These are phyloP conservation scores for Cystobasidium onofrii DNA, from an alignment of 768 basidiomycete species.

Conservation along the genomic window DNA sequence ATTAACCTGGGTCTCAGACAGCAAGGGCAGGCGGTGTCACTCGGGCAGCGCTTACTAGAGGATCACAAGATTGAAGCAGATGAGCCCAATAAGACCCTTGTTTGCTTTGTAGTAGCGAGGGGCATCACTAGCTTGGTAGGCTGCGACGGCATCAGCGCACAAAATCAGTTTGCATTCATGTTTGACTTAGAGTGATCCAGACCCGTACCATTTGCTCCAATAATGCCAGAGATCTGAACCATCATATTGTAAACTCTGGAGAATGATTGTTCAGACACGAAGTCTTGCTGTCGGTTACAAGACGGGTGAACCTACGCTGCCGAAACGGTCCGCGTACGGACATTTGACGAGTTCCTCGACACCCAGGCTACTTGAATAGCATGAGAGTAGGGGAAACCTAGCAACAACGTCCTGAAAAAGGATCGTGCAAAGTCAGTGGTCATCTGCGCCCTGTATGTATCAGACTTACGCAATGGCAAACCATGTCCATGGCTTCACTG, in stretches of 20 bases:
- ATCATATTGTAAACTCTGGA: constrained; percentile 44
- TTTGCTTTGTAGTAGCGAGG: constrained; percentile 44
- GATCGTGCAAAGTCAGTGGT: not conserved
- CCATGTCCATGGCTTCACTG: constrained; percentile 41
- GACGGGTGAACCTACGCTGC: constrained; percentile 38
- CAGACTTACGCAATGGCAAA: constrained; percentile 34
- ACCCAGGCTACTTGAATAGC: constrained; percentile 46
- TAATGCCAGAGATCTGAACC: constrained; percentile 41
- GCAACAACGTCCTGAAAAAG: no score
- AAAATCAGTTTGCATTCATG: not conserved
- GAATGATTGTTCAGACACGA: not conserved
- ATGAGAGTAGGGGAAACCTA: constrained; percentile 42
- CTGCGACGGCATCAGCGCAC: not conserved
- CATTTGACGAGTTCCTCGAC: constrained; percentile 43
- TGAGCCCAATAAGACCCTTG: constrained; percentile 43
- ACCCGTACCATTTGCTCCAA: not conserved
- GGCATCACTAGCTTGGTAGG: constrained; percentile 34
- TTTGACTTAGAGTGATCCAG: not conserved
- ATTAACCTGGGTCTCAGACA: no score
- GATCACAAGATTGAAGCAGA: constrained; percentile 44
- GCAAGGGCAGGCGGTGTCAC: no score
- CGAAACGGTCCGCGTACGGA: constrained; percentile 45
- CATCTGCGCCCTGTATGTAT: not conserved
- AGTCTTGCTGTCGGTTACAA: not conserved
- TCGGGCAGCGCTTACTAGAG: constrained; percentile 30